Evolutionary conservation across 371 early-diverging fungal species (phyloP), one percentile per base, ranked within the genome.

Genomic region (Lichtheimia corymbifera): DNA sequence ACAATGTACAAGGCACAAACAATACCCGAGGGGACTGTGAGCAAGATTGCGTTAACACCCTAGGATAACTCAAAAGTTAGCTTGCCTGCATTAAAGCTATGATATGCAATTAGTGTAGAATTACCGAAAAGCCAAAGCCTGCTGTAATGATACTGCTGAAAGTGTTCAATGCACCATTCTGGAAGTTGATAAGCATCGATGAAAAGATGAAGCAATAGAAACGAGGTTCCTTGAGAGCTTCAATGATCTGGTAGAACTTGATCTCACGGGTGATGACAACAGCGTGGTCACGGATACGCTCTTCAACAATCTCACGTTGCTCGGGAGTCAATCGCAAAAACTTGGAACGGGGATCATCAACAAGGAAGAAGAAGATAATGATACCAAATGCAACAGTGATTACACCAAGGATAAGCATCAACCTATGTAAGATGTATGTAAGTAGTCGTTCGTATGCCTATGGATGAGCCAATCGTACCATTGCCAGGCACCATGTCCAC

Each of bases 401-500:
- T 17, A 54, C 53, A 35, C 77, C 77, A n/a, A 73, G 63, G 27
- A 73, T 64, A 43, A 77, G 66, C 76, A 76, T 76, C 24, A 72
- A 35, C 74, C 77, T 77, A 53, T 13, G n/a, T 12, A 17, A 11
- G 5, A 7, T 25, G 28, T 2, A 28, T 25, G 28, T 15, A 22
- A 42, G 43, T 30, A 14, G 15, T 17, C 17, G 5, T 15, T 9
- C 17, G 35, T 35, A 6, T 55, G 35, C 2, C 11, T 35, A 35
- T 9, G 9, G 35, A 7, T 5, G 7, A 28, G 28, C 28, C 11
- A 35, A 35, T 35, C 27, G 55, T 51, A 63, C 79, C 85, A 85
- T 64, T 75, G 77, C 86, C 88, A 86, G 43, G 68, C 57, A 14
- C 52, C 28, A 42, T 83, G 70, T 47, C 67, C 68, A 5, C 68